Conservation (phyloP, 805 yeast genomes). For the Cyberlindnera mississippiensis region DNA sequence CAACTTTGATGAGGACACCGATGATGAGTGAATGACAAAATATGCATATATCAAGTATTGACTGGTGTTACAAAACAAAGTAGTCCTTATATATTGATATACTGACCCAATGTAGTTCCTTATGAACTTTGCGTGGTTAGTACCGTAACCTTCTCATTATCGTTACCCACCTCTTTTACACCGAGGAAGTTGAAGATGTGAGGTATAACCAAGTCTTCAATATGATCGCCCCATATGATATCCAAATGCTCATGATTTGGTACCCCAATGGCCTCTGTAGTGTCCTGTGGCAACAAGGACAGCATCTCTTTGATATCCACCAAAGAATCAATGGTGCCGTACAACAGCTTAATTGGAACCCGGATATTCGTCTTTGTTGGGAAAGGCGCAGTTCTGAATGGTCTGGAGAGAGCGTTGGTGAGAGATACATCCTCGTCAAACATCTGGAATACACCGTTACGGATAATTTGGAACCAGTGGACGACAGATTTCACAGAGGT, state of each 20-base stretch:
- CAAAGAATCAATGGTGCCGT: constrained; percentile 77
- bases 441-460: constrained; percentile 79
- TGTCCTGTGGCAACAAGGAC: constrained; percentile 54
- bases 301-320: constrained; percentile 82
- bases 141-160: constrained; percentile 11
- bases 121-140: too few relatives aligned
- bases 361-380: constrained; percentile 64
- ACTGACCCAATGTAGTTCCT: too few relatives aligned
- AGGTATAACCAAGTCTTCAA: constrained; percentile 42
- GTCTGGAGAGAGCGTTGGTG: constrained; percentile 33
- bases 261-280: constrained; percentile 52
- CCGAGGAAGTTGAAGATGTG: constrained; percentile 36
- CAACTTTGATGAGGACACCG: constrained; percentile 25
- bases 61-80: too few relatives aligned
- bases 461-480: constrained; percentile 94
- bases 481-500: constrained; percentile 90
- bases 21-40: constrained; percentile 14
- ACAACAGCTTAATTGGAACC: constrained; percentile 72
- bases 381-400: constrained; percentile 33
- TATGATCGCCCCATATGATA: constrained; percentile 80
- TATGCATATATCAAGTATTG: background rate
- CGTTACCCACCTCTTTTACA: constrained; percentile 12
- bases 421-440: constrained; percentile 60
- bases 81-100: too few relatives aligned
- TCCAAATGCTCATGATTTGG: constrained; percentile 84